Evolutionary conservation across 2,329 filamentous ascomycete genomes (phyloP), one percentile per base, ranked within the genome.

Genomic region (Volutella citrinella): DNA sequence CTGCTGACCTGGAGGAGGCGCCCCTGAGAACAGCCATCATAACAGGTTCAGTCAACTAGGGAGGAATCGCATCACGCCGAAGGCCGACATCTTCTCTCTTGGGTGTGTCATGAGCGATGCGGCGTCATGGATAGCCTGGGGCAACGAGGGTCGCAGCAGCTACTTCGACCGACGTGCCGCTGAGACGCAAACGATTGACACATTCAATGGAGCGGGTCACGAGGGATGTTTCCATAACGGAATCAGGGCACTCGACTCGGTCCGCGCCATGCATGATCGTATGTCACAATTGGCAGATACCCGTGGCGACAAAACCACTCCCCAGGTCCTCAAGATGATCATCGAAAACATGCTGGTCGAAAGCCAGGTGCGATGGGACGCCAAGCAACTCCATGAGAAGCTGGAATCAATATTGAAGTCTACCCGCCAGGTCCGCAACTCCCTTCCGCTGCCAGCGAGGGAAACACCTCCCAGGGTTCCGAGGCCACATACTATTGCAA

Each of bases 81-180:
- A 30, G 14, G 29, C 30, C 12, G 37, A 40, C 21, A 29, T 40
- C 4, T 36, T 20, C 16, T 36, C 37, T 9, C 18, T 40, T 4
- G 37, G 37, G 5, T 15, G 20, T 3, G 19, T 40, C 12, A 36
- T 40, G 32, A 36, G 37, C 7, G 37, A 36, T 12, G 10, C 37
- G 5, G 37, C 37, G 1, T 4, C 17, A 10, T 40, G 37, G 33
- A 20, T 40, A 6, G 20, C 15, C 9, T 8, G 1, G 14, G 37
- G 37, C 2, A 3, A 5, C 9, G 7, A 17, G 9, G 32, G 25
- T 2, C 18, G 25, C 5, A 6, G 16, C 7, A 9, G 29, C 0
- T 40, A 40, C 22, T 12, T 10, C 6, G 6, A 23, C 7, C 14
- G 13, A 3, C 28, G 27, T 7, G 11, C 24, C 3, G 6, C 24